Conservation (phyloP, 2,329 filamentous ascomycete species). For the Escovopsis sp. region DNA sequence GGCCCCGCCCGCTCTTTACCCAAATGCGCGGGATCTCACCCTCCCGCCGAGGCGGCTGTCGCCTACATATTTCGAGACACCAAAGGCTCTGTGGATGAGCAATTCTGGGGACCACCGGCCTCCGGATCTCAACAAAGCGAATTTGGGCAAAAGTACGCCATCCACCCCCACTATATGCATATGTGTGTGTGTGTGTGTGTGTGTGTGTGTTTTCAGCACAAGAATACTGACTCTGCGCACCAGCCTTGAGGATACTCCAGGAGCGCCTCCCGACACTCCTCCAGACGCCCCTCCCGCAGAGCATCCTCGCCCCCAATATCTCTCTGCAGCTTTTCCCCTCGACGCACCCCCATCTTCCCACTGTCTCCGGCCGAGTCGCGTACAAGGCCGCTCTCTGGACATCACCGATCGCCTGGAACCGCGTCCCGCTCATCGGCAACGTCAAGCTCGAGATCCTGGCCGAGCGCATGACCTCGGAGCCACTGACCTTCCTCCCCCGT, state of each 20-base stretch:
- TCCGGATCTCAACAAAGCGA: slow-evolving; percentile 42
- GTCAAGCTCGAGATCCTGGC: slow-evolving; percentile 77
- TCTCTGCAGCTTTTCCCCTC: slow-evolving; percentile 56
- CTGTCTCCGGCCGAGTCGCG: slow-evolving; percentile 77
- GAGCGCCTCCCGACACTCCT: slow-evolving; percentile 52
- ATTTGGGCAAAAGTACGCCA: slow-evolving; percentile 46
- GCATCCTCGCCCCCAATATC: slow-evolving; percentile 63
- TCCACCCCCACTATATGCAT: neutral
- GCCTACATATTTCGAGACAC: slow-evolving; percentile 19
- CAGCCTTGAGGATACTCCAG: slow-evolving; percentile 51
- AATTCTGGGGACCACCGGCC: slow-evolving; percentile 21
- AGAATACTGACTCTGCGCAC: slow-evolving; percentile 2
- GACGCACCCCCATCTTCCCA: slow-evolving; percentile 77
- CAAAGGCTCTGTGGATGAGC: slow-evolving; percentile 15
- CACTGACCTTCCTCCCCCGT: slow-evolving; percentile 31
- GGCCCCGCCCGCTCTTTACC: neutral
- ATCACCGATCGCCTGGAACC: slow-evolving; percentile 88
- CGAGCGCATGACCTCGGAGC: slow-evolving; percentile 65
- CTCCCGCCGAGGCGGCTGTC: slow-evolving; percentile 7
- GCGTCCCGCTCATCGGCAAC: slow-evolving; percentile 79
- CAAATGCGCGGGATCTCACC: neutral
- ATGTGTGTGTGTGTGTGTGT: neutral
- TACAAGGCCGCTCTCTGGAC: slow-evolving; percentile 95
- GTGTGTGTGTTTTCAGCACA: neutral
- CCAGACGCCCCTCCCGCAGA: slow-evolving; percentile 52